Conservation (phyloP, 371 early-diverging fungal genomes). For the Mucor plumbeus region DNA sequence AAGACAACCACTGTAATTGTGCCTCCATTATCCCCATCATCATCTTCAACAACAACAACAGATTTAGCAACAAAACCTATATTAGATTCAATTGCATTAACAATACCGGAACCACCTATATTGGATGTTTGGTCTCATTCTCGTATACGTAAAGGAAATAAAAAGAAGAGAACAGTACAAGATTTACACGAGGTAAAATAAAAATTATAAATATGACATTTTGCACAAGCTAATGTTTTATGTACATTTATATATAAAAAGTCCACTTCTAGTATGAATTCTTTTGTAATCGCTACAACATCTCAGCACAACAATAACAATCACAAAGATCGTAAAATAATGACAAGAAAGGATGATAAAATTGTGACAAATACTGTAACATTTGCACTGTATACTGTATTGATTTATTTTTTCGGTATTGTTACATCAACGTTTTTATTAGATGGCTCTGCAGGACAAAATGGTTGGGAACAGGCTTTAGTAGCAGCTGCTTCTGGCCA, state of each 20-base stretch:
- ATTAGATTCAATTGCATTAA: slow-evolving; percentile 29
- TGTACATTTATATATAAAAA: too few species aligned
- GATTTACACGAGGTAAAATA: slow-evolving; percentile 42
- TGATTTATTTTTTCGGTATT: slow-evolving; percentile 62
- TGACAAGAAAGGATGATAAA: slow-evolving; percentile 38
- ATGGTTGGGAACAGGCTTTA: slow-evolving; percentile 42
- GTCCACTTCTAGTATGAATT: not conserved
- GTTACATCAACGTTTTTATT: slow-evolving; percentile 59
- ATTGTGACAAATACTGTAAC: slow-evolving; percentile 57
- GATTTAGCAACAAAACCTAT: slow-evolving; percentile 1
- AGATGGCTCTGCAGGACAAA: slow-evolving; percentile 39
- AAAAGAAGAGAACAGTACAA: slow-evolving; percentile 40
- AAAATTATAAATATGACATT: too few species aligned
- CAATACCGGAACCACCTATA: slow-evolving; percentile 15
- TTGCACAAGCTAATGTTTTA: not conserved
- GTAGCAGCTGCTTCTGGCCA: slow-evolving; percentile 44
- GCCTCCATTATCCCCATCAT: not conserved
- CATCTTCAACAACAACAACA: not conserved
- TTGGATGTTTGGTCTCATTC: slow-evolving; percentile 46
- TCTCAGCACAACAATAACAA: not conserved
- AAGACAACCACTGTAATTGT: slow-evolving; percentile 12
- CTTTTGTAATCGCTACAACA: not conserved
- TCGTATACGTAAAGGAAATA: slow-evolving; percentile 36
- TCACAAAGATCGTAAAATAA: slow-evolving; percentile 11
- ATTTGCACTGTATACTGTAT: slow-evolving; percentile 58